Evolutionary conservation across 1,284 basidiomycete genomes (phyloP), one percentile per base, ranked within the genome.

Genomic region (Tilletia setariae): DNA sequence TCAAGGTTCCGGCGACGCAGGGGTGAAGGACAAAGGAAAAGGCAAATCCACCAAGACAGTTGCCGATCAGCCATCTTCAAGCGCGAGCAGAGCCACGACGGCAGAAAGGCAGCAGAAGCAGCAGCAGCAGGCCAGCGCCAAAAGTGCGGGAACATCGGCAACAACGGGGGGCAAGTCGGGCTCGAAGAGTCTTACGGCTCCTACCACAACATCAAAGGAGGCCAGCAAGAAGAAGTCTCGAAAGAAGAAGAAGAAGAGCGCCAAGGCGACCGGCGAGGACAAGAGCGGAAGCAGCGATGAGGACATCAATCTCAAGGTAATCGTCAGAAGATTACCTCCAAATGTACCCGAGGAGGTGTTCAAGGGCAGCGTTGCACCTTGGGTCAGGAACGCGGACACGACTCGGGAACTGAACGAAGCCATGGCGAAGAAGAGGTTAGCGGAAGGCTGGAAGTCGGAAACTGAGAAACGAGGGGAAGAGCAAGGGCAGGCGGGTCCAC

Each of bases 331-430:
- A 28, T 86, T 98, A 7, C 95, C 95, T 1, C 91, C 94, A 9
- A 94, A 93, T 76, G 85, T 98, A 0, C 94, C 95, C 1, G 93
- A 94, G 78, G 88, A 89, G 1, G 85, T 95, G 64, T 98, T 98
- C 83, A 98, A 95, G 95, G 88, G 90, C 76, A 92, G 90, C 71
- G 92, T 95, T 2, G 86, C 89, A 66, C 84, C 87, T 1, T 98
- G 93, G 93, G 89, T 95, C 19, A 86, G 71, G 19, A 67, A 72
- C 87, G 42, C 82, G 84, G 7, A 92, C 89, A 90, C 90, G 87
- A 79, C 79, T 84, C 0, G 92, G 86, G 78, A 87, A 87, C 73
- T 86, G 86, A 15, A 91, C 92, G 4, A 90, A 91, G 83, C 21
- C 49, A 23, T 42, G 53, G 28, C 23, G 53, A 13, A 30, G 23